Percentiles rank a stretch among this genome's conserved stretches.
These are phyloP conservation scores for Raphidocelis subcapitata DNA, from an alignment of 139 green algal genomes.

Conservation along the genomic window DNA sequence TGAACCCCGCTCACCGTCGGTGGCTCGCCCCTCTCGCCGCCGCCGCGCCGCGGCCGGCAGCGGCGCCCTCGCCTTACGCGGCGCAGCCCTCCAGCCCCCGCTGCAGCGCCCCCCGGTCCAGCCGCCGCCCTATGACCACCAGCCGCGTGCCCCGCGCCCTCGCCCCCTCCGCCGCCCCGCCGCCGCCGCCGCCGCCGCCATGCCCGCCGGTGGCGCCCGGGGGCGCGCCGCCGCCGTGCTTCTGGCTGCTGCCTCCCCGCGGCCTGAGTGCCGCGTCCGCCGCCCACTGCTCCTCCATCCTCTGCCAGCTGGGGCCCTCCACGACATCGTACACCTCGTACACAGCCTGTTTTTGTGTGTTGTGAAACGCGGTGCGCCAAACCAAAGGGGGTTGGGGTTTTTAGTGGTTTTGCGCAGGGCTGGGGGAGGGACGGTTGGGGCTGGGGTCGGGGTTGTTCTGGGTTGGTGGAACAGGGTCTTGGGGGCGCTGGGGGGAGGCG, in stretches of 20 bases:
- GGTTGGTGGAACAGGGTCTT: not conserved
- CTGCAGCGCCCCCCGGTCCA: constrained; percentile 37
- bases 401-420: not conserved
- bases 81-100: constrained; percentile 16
- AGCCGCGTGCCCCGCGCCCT: constrained; percentile 16
- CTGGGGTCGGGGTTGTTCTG: not conserved
- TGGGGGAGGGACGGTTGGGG: not conserved
- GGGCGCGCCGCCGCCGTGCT: too few species aligned
- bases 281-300: constrained; percentile 21
- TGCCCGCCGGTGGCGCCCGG: not conserved
- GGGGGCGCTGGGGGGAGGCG: too few species aligned
- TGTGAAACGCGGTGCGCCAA: constrained; percentile 24
- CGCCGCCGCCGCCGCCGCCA: not conserved
- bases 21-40: too few species aligned
- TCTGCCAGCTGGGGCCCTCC: constrained; percentile 46
- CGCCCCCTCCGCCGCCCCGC: not conserved
- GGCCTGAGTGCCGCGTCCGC: not conserved
- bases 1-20: too few species aligned
- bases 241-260: not conserved
- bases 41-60: too few species aligned
- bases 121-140: constrained; percentile 65
- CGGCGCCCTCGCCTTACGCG: not conserved
- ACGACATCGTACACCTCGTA: constrained; percentile 82
- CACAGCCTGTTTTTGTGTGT: too few species aligned
- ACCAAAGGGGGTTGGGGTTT: not conserved